Evolutionary conservation across 805 yeast species (phyloP).

Genomic region (Nakazawaea laoshanensis): DNA sequence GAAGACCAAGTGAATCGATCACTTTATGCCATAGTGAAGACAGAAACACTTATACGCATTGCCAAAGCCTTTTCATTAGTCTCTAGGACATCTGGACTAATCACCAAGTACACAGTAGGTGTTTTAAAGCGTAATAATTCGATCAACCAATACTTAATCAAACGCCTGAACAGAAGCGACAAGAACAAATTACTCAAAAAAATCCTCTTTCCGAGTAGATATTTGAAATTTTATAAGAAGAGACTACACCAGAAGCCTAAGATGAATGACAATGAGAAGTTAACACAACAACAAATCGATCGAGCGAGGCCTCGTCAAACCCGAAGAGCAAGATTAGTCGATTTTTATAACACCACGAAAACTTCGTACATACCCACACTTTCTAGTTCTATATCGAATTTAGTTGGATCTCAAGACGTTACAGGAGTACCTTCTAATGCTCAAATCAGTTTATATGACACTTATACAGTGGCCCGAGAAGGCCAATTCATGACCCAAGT

Average conservation of each 20-base stretch:
- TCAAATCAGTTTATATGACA: conserved; percentile 50
- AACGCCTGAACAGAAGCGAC: neutral
- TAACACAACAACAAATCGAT: neutral
- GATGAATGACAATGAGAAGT: conserved; percentile 6
- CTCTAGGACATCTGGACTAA: conserved; percentile 2
- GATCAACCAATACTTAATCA: conserved; percentile 2
- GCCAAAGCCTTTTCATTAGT: conserved; percentile 10
- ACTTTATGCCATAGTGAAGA: conserved; percentile 11
- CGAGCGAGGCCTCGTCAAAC: conserved; percentile 8
- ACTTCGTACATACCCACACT: conserved; percentile 40
- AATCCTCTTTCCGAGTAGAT: conserved; percentile 7
- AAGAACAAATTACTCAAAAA: conserved; percentile 3
- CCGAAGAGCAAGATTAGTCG: conserved; percentile 31
- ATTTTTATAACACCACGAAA: conserved; percentile 40
- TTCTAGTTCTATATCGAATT: conserved; percentile 27
- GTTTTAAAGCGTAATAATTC: conserved; percentile 5
- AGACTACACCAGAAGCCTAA: neutral
- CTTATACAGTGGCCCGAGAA: conserved; percentile 34
- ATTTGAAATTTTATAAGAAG: conserved; percentile 6
- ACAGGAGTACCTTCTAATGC: conserved; percentile 47
- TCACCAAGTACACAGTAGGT: conserved; percentile 8
- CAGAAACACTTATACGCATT: conserved; percentile 5
- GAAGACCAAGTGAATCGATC: no score
- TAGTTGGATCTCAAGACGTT: conserved; percentile 17
- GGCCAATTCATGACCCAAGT: conserved; percentile 47